Evolutionary conservation across 768 basidiomycete species (phyloP).

Genomic region (Pleurotus tuoliensis): DNA sequence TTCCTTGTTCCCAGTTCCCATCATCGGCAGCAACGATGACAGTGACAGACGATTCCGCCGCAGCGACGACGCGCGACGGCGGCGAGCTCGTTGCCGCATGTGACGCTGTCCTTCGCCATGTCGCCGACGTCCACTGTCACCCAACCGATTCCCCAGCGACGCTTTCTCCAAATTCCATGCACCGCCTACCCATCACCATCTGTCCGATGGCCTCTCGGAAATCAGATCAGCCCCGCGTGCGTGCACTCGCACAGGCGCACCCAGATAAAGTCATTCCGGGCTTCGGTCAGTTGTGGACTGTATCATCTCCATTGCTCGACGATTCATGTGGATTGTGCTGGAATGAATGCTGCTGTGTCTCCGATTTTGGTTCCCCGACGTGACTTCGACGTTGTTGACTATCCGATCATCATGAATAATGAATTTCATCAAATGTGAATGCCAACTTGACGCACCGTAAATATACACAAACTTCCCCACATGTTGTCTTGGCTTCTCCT

Average conservation of each 20-base stretch:
- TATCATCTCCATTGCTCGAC: constrained; percentile 3
- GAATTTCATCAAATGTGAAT: not conserved
- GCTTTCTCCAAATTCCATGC: constrained; percentile 45
- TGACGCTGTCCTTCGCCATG: constrained; percentile 50
- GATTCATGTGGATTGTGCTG: not conserved
- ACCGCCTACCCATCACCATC: constrained; percentile 57
- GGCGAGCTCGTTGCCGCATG: not conserved
- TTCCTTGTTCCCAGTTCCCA: no score
- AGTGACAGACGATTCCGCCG: constrained; percentile 21
- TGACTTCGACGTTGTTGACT: no score
- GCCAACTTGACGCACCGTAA: no score
- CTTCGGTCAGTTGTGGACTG: constrained; percentile 61
- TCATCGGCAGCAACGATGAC: constrained; percentile 9
- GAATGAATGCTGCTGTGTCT: not conserved
- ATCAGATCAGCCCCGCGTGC: constrained; percentile 70
- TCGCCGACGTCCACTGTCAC: constrained; percentile 91
- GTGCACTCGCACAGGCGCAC: constrained; percentile 53
- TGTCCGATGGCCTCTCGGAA: constrained; percentile 77
- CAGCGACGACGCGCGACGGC: not conserved
- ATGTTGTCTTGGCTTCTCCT: constrained; percentile 45
- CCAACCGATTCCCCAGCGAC: constrained; percentile 67
- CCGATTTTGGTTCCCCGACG: no score
- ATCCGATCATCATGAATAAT: no score
- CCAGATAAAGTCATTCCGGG: constrained; percentile 76
- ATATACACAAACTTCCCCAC: not conserved